Base-by-base conservation (phyloP, 1,139 yeast species). In the Martiniozyma asiatica region DNA sequence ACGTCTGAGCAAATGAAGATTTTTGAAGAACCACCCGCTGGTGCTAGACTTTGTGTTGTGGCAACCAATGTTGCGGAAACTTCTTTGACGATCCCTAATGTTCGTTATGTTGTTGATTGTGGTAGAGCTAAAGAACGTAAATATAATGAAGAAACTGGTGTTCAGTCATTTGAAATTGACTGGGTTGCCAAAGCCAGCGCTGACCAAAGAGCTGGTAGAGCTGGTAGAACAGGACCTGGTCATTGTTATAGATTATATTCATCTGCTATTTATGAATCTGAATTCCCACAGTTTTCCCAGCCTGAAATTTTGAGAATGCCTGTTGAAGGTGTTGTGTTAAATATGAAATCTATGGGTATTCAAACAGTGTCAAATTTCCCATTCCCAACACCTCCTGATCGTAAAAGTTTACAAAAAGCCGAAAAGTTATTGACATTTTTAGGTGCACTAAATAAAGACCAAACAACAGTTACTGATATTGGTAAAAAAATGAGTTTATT, bases 191-290 rank as follows among this genome's bases (percentile, higher is more conserved):
- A 92, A 47, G 98, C 99, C 1, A 80, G 94, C 35, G 92, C 98
- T 0, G 92, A 74, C 41, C 99, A 92, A 61, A 68, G 98, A 58
- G 59, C 94, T 21, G 98, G 98, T 55, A 78, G 99, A 66, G 98
- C 99, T 30, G 99, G 98, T 51, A 80, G 99, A 69, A 89, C 97
- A 0, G 98, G 98, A 0, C 97, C 98, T 0, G 99, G 99, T 33
- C 98, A 92, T 48, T 84, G 96, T 52, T 92, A 92, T 52, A 63
- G 98, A 36, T 57, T 92, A 14, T 92, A 65, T 47, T 87, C 98
- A 0, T 87, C 97, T n/a, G 98, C 98, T 0, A 81, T 92, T 7
- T 92, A 66, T 51, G 97, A 89, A 48, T 70, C 75, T 37, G 89
- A 80, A 43, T 89, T 92, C 52, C 65, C 65, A 5, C 84, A 78